These are phyloP conservation scores for Cladosporium oxysporum DNA, from an alignment of 2,329 filamentous ascomycete genomes.

Conservation along the genomic window DNA sequence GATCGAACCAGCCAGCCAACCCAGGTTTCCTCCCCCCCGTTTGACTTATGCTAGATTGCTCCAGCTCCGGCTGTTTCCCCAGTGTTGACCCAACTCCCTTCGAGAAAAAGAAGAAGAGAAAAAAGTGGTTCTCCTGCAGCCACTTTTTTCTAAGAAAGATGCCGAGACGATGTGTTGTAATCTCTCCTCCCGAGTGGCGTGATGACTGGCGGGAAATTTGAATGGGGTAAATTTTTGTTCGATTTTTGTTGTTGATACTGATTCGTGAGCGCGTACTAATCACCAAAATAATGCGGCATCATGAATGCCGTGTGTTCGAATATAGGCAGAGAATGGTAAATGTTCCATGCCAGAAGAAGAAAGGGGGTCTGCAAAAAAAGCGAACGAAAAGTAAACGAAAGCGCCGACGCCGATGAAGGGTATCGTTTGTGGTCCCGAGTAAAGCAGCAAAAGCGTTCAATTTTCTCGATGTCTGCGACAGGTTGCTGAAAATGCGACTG, in stretches of 20 bases:
- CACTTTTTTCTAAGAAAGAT: neutral
- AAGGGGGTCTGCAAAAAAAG: neutral
- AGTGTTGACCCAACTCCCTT: neutral
- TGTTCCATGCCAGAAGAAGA: conserved; percentile 4
- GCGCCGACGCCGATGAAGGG: conserved; percentile 19
- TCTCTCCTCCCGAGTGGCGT: neutral
- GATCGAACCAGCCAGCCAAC: neutral
- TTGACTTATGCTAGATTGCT: conserved; percentile 7
- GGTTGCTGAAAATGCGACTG: conserved; percentile 1
- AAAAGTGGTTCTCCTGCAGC: neutral
- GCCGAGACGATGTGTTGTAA: neutral
- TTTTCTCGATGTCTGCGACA: neutral
- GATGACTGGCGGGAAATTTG: neutral
- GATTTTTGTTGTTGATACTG: conserved; percentile 11
- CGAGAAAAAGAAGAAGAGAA: neutral
- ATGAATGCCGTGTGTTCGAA: conserved; percentile 2
- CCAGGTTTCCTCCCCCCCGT: neutral
- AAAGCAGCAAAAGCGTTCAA: conserved; percentile 2
- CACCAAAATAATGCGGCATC: neutral
- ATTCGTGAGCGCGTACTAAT: conserved; percentile 5
- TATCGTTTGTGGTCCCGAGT: conserved; percentile 13
- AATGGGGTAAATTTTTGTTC: neutral
- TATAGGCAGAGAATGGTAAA: conserved; percentile 19
- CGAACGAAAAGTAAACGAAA: neutral
- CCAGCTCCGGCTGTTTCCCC: neutral